Evolutionary conservation across 2,329 filamentous ascomycete genomes (phyloP).

Genomic region (Lachnellula cervina): DNA sequence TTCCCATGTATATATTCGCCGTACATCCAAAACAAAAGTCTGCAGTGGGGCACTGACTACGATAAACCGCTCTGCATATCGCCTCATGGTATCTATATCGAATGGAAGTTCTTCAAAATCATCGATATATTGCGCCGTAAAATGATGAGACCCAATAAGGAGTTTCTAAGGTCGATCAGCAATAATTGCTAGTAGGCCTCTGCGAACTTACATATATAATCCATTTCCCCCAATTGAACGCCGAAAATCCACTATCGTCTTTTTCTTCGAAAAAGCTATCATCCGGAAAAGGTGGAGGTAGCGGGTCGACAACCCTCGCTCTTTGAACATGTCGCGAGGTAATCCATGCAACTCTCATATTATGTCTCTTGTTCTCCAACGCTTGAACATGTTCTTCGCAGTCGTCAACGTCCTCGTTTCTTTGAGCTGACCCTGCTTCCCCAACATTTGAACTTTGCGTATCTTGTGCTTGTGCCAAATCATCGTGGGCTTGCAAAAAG

Average conservation of each 20-base stretch:
- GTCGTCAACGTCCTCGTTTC: conserved; percentile 6
- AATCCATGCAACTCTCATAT: conserved; percentile 33
- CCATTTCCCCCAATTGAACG: conserved; percentile 32
- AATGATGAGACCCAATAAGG: conserved; percentile 28
- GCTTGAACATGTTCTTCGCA: conserved; percentile 21
- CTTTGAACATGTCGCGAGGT: conserved; percentile 34
- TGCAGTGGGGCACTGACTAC: conserved; percentile 35
- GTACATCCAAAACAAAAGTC: conserved; percentile 31
- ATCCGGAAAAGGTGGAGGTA: conserved; percentile 16
- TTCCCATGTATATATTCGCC: conserved; percentile 36
- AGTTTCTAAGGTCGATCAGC: conserved; percentile 23
- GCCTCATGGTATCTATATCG: conserved; percentile 27
- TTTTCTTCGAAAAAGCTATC: conserved; percentile 24
- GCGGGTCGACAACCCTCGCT: conserved; percentile 24
- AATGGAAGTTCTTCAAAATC: conserved; percentile 22
- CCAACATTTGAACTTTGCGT: conserved; percentile 3
- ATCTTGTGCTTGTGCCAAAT: conserved; percentile 8
- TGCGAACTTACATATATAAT: conserved; percentile 20
- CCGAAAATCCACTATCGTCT: conserved; percentile 21
- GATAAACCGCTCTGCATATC: conserved; percentile 33
- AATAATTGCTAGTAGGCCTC: conserved; percentile 5
- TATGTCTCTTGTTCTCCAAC: conserved; percentile 28
- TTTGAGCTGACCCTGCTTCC: conserved; percentile 15
- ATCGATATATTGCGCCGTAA: conserved; percentile 35
- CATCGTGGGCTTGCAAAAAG: conserved; percentile 32